Evolutionary conservation across 2,329 filamentous ascomycete species (phyloP).

Genomic region (Delphinella strobiligena): DNA sequence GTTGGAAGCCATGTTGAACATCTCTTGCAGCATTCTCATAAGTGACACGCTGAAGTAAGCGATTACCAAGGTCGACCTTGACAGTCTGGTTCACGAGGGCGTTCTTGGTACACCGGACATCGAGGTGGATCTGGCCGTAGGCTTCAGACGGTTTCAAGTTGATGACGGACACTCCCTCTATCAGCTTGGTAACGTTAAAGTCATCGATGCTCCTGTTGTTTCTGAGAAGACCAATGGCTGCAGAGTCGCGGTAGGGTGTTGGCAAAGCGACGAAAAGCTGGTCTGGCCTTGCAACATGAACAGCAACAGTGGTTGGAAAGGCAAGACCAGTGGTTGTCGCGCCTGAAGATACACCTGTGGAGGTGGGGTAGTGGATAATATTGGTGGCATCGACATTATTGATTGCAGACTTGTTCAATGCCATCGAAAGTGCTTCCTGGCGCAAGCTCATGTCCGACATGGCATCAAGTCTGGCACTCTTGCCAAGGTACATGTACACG

Average conservation of each 20-base stretch:
- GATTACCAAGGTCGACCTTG: conserved; percentile 8
- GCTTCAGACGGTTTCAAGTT: conserved; percentile 4
- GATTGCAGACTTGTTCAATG: conserved; percentile 3
- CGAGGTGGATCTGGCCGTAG: conserved; percentile 5
- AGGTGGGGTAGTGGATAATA: conserved; percentile 4
- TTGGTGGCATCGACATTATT: conserved; percentile 3
- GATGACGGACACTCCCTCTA: conserved; percentile 3
- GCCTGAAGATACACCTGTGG: not conserved
- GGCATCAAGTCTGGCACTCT: not conserved
- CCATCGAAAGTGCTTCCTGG: not conserved
- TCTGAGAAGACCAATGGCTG: conserved; percentile 1
- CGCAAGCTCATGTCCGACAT: conserved; percentile 1
- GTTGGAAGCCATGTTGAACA: conserved; percentile 1
- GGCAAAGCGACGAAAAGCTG: conserved; percentile 6
- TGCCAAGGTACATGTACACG: too few species aligned
- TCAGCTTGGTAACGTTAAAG: conserved; percentile 4
- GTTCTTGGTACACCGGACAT: not conserved
- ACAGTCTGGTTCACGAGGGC: conserved; percentile 4
- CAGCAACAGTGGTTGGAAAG: conserved; percentile 3
- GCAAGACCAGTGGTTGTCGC: conserved; percentile 1
- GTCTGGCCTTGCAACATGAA: conserved; percentile 4
- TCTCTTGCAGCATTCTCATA: conserved; percentile 7
- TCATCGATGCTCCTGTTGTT: conserved; percentile 1
- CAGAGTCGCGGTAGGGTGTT: conserved; percentile 3
- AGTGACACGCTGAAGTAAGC: conserved; percentile 7